Evolutionary conservation across 768 basidiomycete species (phyloP).

Genomic region (Russula virescens): DNA sequence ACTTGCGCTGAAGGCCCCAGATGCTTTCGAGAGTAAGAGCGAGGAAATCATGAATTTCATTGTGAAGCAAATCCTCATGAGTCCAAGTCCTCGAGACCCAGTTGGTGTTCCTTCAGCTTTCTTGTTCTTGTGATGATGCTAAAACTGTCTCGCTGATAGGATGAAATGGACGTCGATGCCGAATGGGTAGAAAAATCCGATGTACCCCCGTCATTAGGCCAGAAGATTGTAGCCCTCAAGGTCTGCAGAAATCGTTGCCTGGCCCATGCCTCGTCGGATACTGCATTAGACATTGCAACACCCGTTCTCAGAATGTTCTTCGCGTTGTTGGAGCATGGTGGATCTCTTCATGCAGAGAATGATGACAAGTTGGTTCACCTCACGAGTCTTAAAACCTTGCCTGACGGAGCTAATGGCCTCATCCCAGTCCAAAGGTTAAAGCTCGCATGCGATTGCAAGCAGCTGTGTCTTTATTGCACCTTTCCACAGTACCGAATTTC

Average conservation of each 20-base stretch:
- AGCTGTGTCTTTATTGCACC: constrained; percentile 70
- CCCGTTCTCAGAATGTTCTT: constrained; percentile 76
- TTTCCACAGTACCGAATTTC: constrained; percentile 56
- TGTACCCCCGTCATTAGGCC: constrained; percentile 50
- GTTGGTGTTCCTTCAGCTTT: constrained; percentile 34
- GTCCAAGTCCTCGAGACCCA: constrained; percentile 39
- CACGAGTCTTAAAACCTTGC: background rate
- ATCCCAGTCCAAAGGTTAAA: constrained; percentile 50
- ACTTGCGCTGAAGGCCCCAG: constrained; percentile 59
- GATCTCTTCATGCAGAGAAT: constrained; percentile 54
- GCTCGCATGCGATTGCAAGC: constrained; percentile 82
- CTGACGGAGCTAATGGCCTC: constrained; percentile 20
- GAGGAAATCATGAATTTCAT: constrained; percentile 68
- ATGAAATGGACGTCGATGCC: constrained; percentile 51
- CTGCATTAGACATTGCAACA: constrained; percentile 58
- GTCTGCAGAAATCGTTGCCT: constrained; percentile 77
- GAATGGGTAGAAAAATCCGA: constrained; percentile 77
- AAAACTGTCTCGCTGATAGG: constrained; percentile 34
- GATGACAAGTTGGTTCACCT: constrained; percentile 42
- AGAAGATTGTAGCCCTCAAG: constrained; percentile 74
- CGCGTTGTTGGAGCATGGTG: constrained; percentile 62
- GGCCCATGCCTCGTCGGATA: constrained; percentile 52
- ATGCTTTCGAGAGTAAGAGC: constrained; percentile 73
- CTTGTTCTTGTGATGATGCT: background rate
- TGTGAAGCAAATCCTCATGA: constrained; percentile 64